These are phyloP conservation scores for Sistotremastrum suecicum DNA, from an alignment of 768 basidiomycete genomes.

Conservation along the genomic window DNA sequence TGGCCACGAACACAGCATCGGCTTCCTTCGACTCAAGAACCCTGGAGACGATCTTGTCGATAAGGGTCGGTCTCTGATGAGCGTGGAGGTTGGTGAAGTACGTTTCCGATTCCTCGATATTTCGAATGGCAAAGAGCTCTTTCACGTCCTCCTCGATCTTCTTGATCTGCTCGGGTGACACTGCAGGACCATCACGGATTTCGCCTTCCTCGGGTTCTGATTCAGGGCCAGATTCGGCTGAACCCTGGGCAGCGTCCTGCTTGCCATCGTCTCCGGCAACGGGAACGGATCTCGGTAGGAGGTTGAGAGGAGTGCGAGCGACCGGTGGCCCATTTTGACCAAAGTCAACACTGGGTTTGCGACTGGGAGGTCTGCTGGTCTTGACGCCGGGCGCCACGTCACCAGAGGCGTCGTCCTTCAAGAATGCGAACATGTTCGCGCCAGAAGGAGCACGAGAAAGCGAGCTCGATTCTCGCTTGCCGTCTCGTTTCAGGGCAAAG, in stretches of 20 bases:
- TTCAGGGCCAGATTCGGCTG: conserved; percentile 34
- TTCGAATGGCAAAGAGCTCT: conserved; percentile 78
- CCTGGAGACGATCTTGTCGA: conserved; percentile 58
- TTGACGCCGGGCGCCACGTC: conserved; percentile 27
- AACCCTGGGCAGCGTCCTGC: conserved; percentile 23
- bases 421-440: conserved; percentile 82
- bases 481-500: conserved; percentile 60
- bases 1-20: conserved; percentile 64
- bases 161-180: conserved; percentile 54
- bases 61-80: conserved; percentile 46
- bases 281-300: conserved; percentile 69
- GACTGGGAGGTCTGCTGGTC: conserved; percentile 34
- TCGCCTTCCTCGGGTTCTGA: conserved; percentile 31
- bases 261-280: conserved; percentile 27
- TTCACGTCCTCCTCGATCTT: conserved; percentile 73
- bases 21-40: conserved; percentile 74
- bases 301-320: conserved; percentile 30
- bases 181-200: conserved; percentile 21
- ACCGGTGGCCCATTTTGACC: conserved; percentile 31
- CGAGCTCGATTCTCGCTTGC: conserved; percentile 49
- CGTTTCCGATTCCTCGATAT: conserved; percentile 73
- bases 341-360: conserved; percentile 38
- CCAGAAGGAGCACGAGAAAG: conserved; percentile 68
- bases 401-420: conserved; percentile 48
- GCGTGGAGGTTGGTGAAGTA: conserved; percentile 69